Evolutionary conservation across 768 basidiomycete genomes (phyloP).

Genomic region (Rhizopogon roseolus): DNA sequence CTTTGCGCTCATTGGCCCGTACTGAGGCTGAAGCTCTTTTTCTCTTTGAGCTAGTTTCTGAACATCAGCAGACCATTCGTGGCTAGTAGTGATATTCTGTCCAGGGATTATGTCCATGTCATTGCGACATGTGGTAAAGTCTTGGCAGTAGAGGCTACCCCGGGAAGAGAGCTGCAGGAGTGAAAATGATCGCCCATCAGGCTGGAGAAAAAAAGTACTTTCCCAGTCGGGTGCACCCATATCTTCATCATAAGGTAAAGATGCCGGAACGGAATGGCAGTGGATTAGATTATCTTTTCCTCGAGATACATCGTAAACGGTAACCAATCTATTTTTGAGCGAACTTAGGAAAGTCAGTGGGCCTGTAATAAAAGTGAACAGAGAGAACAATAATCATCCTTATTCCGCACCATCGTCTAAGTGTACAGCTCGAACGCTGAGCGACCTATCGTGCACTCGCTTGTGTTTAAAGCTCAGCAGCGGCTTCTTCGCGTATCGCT

Average conservation of each 20-base stretch:
- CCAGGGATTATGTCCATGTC: slow-evolving; percentile 6
- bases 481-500: slow-evolving; percentile 50
- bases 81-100: slow-evolving; percentile 3
- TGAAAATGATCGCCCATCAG: slow-evolving; percentile 24
- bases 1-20: slow-evolving; percentile 41
- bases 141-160: slow-evolving; percentile 42
- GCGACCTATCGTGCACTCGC: slow-evolving; percentile 54
- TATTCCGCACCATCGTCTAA: slow-evolving; percentile 26
- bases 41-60: slow-evolving; percentile 28
- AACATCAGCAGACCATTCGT: slow-evolving; percentile 38
- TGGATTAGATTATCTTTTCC: slow-evolving; percentile 36
- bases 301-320: slow-evolving; percentile 59
- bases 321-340: slow-evolving; percentile 50
- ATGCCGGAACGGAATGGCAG: slow-evolving; percentile 35
- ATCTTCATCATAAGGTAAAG: slow-evolving; percentile 27
- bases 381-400: background rate
- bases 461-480: slow-evolving; percentile 59
- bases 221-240: slow-evolving; percentile 26
- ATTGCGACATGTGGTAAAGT: slow-evolving; percentile 24
- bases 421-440: slow-evolving; percentile 38
- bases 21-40: slow-evolving; percentile 25
- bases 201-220: slow-evolving; percentile 25
- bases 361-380: slow-evolving; percentile 26
- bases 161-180: slow-evolving; percentile 44
- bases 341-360: slow-evolving; percentile 56